Evolutionary conservation across 371 early-diverging fungal genomes (phyloP), one percentile per base, ranked within the genome.

Genomic region (Rhizopus stolonifer): DNA sequence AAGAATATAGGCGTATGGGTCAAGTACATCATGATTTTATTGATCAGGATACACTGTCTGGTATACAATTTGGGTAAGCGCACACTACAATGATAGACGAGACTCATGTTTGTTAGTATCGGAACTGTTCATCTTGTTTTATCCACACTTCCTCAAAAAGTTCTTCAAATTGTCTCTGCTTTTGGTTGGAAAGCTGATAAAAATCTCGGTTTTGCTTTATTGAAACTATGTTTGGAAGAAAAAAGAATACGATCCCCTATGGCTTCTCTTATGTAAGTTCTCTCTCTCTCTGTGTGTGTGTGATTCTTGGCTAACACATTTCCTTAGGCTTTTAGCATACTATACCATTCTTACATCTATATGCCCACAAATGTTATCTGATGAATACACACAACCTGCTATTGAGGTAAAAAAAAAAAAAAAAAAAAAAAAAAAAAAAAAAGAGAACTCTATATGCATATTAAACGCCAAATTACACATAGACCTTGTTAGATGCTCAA

Each of bases 101-200:
- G n/a, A n/a, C 6, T 2, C 2, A 22, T 10, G 38, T 7, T 17
- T 10, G 11, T 9, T 64, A 85, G 86, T 26, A 74, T 83, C 50
- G 86, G 86, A 56, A 75, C 86, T 23, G 81, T 82, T 39, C 77
- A 86, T 57, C 67, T 83, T 10, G 79, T 85, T 0, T 57, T 86
- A 26, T 80, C 84, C 0, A 72, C 77, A 0, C 59, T 86, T 40
- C 84, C 86, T 0, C 68, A 79, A 60, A 86, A 86, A 57, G 70
- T 83, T 22, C 68, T 83, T 18, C 77, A 77, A 5, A 64, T 86
- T 15, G 79, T 86, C 14, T 70, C 77, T n/a, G 81, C 81, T 2
- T 80, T 86, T 51, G 84, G 84, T 13, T 83, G 81, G 77, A 76
- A 74, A 44, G 84, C 82, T 1, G 82, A 86, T 64, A 79, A 80